Percentiles rank a stretch among this genome's conserved stretches.
These are phyloP conservation scores for Centella asiatica DNA, from an alignment of 129 eudicot genomes.

Conservation along the genomic window DNA sequence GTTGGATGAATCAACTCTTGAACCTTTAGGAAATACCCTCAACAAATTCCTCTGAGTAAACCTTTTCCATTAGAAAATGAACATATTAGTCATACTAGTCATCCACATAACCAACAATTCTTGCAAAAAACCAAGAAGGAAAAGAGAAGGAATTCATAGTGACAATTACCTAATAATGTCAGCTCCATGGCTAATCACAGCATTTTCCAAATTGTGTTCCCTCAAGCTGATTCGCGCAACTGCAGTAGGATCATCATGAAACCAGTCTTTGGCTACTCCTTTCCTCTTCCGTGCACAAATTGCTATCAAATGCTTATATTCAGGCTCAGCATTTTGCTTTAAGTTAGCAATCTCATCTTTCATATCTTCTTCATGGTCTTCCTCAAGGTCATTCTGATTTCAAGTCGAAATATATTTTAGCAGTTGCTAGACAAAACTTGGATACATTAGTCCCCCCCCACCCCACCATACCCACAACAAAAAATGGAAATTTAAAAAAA, in stretches of 20 bases:
- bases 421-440: neutral
- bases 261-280: constrained; percentile 22
- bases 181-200: constrained; percentile 26
- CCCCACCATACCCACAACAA: no score
- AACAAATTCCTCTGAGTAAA: constrained; percentile 48
- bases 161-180: constrained; percentile 44
- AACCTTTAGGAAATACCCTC: constrained; percentile 58
- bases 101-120: neutral
- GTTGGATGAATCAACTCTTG: constrained; percentile 45
- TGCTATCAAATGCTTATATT: constrained; percentile 36
- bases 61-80: no score
- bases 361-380: constrained; percentile 22
- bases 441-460: neutral
- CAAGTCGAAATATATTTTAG: neutral
- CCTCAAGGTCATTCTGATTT: neutral
- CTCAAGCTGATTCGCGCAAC: constrained; percentile 45
- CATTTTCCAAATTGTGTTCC: constrained; percentile 42
- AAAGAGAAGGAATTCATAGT: no score
- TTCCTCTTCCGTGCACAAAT: constrained; percentile 35
- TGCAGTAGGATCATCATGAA: constrained; percentile 25
- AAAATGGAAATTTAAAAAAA: neutral
- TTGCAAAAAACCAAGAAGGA: constrained; percentile 10
- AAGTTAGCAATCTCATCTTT: constrained; percentile 19
- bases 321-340: constrained; percentile 28
- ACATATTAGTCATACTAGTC: no score